These are phyloP conservation scores for Xerocomellus chrysenteron DNA, from an alignment of 768 basidiomycete genomes.

Conservation along the genomic window DNA sequence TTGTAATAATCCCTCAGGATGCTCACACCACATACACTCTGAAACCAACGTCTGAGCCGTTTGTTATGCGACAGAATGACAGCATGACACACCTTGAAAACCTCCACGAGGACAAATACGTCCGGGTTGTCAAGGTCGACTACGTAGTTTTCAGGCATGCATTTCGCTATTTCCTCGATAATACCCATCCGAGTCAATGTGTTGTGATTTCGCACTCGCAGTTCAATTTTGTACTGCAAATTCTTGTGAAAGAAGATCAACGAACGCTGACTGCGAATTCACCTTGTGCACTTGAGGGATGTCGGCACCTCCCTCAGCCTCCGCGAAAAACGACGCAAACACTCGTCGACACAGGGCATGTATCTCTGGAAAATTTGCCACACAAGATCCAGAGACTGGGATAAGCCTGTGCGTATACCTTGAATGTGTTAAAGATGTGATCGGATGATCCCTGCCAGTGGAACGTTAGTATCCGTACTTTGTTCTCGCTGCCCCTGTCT, in stretches of 20 bases:
- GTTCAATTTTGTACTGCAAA: conserved; percentile 76
- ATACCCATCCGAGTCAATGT: conserved; percentile 57
- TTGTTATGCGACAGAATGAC: neutral
- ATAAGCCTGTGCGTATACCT: conserved; percentile 72
- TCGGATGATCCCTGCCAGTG: too few species aligned
- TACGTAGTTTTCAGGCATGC: conserved; percentile 63
- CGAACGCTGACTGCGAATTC: neutral
- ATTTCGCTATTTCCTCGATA: conserved; percentile 67
- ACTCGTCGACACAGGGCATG: conserved; percentile 55
- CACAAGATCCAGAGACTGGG: conserved; percentile 66
- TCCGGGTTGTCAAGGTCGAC: conserved; percentile 71
- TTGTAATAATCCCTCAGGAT: conserved; percentile 71
- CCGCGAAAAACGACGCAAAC: conserved; percentile 52
- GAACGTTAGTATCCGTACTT: conserved; percentile 40
- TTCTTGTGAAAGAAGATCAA: neutral
- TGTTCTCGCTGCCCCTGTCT: conserved; percentile 63
- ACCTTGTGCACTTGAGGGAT: conserved; percentile 46
- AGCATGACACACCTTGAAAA: conserved; percentile 70
- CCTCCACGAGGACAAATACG: conserved; percentile 73
- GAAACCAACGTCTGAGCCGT: conserved; percentile 5
- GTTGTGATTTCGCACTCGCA: conserved; percentile 75
- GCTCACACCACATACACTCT: conserved; percentile 78
- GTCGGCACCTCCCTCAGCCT: conserved; percentile 32
- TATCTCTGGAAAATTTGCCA: conserved; percentile 70
- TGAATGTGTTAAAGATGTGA: conserved; percentile 4